Percentiles rank a stretch among this genome's conserved stretches.
Evolutionary conservation across 345 rosid genomes (phyloP).

Genomic region (Salix dunnii): DNA sequence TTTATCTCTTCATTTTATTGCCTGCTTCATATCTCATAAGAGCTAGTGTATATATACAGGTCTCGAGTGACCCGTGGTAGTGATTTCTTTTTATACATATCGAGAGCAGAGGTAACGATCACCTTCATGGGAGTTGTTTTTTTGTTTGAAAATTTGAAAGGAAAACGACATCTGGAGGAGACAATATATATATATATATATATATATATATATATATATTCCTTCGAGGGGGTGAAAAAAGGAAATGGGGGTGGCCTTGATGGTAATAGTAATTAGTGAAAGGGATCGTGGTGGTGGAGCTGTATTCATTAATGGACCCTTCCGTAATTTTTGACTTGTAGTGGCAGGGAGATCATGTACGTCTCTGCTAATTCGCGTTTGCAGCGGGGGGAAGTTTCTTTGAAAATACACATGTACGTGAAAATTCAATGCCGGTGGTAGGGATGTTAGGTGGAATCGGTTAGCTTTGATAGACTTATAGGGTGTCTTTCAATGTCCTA

Average conservation of each 20-base stretch:
- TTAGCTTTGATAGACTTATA: neutral
- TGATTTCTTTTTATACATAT: no score
- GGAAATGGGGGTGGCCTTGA: neutral
- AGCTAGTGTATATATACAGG: no score
- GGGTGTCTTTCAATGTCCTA: no score
- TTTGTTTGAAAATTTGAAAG: neutral
- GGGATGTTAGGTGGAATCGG: neutral
- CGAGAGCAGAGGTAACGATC: no score
- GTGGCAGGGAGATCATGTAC: no score
- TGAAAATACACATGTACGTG: neutral
- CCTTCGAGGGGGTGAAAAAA: neutral
- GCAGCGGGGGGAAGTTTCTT: neutral
- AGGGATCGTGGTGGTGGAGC: neutral
- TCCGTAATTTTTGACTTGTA: neutral
- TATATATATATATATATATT: no score
- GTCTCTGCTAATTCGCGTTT: no score
- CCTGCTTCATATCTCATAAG: no score
- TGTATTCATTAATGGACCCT: neutral
- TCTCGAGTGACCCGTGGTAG: no score
- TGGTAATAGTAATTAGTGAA: neutral
- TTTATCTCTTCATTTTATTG: neutral
- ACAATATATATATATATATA: no score
- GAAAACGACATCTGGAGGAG: no score
- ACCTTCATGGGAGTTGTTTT: neutral
- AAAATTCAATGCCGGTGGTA: neutral